Base-by-base conservation (phyloP, 1,284 basidiomycete genomes). In the Ceratobasidium sp. region DNA sequence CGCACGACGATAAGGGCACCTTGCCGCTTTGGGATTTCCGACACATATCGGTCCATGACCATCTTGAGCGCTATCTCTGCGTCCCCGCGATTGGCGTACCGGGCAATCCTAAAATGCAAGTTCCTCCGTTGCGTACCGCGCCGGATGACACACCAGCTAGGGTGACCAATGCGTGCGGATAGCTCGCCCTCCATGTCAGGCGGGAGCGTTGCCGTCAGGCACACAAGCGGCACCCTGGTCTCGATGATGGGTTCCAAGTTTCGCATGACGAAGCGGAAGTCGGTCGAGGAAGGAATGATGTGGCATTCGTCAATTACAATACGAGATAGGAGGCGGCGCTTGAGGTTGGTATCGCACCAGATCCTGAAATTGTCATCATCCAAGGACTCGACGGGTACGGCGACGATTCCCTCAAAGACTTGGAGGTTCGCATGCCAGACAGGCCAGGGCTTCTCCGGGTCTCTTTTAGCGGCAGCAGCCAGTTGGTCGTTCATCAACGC, bases 241-340 rank as follows among this genome's bases (percentile, higher is more conserved):
- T 44, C n/a, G 16, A 44, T 30, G 1, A 71, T 38, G 3, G 8
- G 20, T 18, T 48, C 3, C 3, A 60, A 1, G 7, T 30, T 1
- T 1, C 16, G 30, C 69, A 71, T 59, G n/a, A 27, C 12, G 4
- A 0, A 4, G 1, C 69, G 69, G 23, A 16, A 71, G n/a, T 48
- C n/a, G 1, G 5, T 8, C 20, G n/a, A 10, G 8, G 33, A 23
- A 16, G 41, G 8, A 0, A 60, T 20, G 0, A 71, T 18, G 20
- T 71, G 69, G 6, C 1, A 7, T 20, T 71, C 69, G 55, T 71
- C 69, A 12, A 71, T 7, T 3, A 71, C 55, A 14, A 71, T 71
- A 4, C 69, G 3, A 3, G 18, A 3, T 30, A 14, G 16, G 12
- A n/a, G n/a, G n/a, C n/a, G 4, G 16, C 23, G 3, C 52, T 18